A percentile compares a stretch with the other conserved stretches of the same genome.
These are phyloP conservation scores for Penicillium italicum DNA, from an alignment of 2,329 filamentous ascomycete species.

Conservation along the genomic window DNA sequence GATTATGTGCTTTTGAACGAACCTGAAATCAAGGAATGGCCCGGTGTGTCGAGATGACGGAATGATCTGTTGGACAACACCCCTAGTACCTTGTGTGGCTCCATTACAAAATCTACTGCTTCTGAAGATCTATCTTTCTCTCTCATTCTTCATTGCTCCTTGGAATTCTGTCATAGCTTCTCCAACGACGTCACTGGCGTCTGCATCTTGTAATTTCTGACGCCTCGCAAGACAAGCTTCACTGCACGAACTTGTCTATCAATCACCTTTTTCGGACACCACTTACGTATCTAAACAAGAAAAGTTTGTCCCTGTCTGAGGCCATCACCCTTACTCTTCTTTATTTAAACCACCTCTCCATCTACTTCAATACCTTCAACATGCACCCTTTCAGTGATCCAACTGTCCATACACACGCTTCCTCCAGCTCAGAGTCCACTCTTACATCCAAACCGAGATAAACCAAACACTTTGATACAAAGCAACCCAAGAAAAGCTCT, in stretches of 20 bases:
- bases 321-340: conserved; percentile 1
- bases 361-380: conserved; percentile 4
- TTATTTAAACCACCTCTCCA: conserved; percentile 6
- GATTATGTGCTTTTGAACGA: not conserved
- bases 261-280: conserved; percentile 17
- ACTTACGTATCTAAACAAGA: conserved; percentile 17
- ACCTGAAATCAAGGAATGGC: conserved; percentile 14
- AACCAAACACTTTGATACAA: conserved; percentile 5
- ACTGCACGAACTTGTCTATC: conserved; percentile 15
- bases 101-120: not conserved
- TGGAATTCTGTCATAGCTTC: conserved; percentile 5
- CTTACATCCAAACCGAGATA: conserved; percentile 15
- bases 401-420: conserved; percentile 28
- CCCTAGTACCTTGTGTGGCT: not conserved
- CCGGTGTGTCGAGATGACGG: conserved; percentile 5
- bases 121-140: not conserved
- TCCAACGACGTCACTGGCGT: conserved; percentile 5
- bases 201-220: not conserved
- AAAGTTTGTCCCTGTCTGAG: not conserved
- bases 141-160: not conserved
- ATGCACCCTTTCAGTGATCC: conserved; percentile 32
- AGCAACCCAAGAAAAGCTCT: conserved; percentile 9
- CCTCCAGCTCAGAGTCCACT: conserved; percentile 24
- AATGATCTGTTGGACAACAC: conserved; percentile 2
- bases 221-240: conserved; percentile 7